Base-by-base conservation (phyloP, 192 early-diverging fungal species). In the Chytriomyces sp. region DNA sequence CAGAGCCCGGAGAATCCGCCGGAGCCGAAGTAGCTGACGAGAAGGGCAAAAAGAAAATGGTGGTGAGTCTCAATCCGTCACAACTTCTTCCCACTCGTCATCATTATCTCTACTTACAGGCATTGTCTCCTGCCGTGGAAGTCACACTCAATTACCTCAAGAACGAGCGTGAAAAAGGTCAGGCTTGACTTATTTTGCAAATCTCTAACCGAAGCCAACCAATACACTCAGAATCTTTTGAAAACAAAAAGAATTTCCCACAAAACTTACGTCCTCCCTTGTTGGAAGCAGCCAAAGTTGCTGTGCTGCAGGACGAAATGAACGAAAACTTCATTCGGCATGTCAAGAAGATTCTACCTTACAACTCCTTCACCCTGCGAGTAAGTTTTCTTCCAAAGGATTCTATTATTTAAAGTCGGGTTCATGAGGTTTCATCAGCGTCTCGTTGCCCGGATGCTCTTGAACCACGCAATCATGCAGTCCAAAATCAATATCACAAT, bases 291-390 rank as follows among this genome's bases (percentile, higher is more conserved):
- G 68, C 60, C 10, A 54, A 54, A 37, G 54, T 39, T n/a, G 71
- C 71, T 12, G 39, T 63, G 3, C 40, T 22, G 1, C 52, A 62
- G 12, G 40, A 63, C 26, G 59, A 73, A 63, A 17, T 75, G 41
- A 41, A 70, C 54, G 59, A 63, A 33, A 75, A 75, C 58, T 75
- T 75, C 52, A 59, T 75, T 0, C 34, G 52, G 26, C 55, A 75
- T 44, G 17, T 75, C 39, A 59, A 57, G n/a, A 63, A 65, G 39
- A 30, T 75, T 56, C 52, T 75, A 10, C 73, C 73, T 0, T 75
- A 75, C 59, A 75, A 75, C 33, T 38, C 66, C 5, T 75, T 68
- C 64, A 75, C 73, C 19, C 39, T 75, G 19, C 69, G 59, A 52
- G 65, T 67, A 67, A 61, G 26, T 25, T 19, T n/a, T n/a, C n/a